phyloP scores from a whole-genome alignment of 1,284 basidiomycete genomes.

The Ustilago trichophora region DNA sequence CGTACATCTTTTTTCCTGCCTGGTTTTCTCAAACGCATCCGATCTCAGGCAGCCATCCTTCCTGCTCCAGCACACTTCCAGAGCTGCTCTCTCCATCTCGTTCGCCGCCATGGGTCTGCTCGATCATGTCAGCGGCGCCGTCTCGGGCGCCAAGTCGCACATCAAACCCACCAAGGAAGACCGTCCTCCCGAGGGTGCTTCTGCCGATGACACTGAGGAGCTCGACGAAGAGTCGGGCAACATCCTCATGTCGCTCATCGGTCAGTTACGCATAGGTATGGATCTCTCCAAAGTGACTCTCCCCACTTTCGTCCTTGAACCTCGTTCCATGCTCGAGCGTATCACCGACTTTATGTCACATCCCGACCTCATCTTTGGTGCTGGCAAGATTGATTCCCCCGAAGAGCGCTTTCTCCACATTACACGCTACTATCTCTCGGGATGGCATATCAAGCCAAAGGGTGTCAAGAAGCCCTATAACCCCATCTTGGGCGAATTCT shows the following conservation, averaged over 20 bases:
- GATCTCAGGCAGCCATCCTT: no score
- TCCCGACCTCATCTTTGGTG: conserved; percentile 94
- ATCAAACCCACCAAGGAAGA: conserved; percentile 59
- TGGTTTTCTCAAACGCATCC: neutral
- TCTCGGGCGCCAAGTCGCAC: conserved; percentile 50
- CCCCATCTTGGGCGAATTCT: conserved; percentile 95
- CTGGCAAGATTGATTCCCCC: conserved; percentile 78
- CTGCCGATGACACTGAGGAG: conserved; percentile 66
- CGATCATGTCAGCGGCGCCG: conserved; percentile 59
- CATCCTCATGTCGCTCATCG: conserved; percentile 73
- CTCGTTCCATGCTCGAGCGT: conserved; percentile 65
- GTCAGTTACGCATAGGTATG: conserved; percentile 90
- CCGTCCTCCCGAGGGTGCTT: conserved; percentile 61
- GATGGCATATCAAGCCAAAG: conserved; percentile 99
- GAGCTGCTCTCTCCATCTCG: no score
- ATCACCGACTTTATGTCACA: conserved; percentile 95
- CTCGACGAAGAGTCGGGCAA: conserved; percentile 68
- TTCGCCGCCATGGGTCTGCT: conserved; percentile 59
- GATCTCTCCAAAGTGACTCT: conserved; percentile 88
- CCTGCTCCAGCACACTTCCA: no score
- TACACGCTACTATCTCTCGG: conserved; percentile 93
- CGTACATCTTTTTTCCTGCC: neutral
- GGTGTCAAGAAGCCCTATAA: conserved; percentile 99
- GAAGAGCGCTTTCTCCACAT: conserved; percentile 92
- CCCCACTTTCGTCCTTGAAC: conserved; percentile 66